These are phyloP conservation scores for Apiospora rasikravindrae DNA, from an alignment of 2,329 filamentous ascomycete genomes.

Conservation along the genomic window DNA sequence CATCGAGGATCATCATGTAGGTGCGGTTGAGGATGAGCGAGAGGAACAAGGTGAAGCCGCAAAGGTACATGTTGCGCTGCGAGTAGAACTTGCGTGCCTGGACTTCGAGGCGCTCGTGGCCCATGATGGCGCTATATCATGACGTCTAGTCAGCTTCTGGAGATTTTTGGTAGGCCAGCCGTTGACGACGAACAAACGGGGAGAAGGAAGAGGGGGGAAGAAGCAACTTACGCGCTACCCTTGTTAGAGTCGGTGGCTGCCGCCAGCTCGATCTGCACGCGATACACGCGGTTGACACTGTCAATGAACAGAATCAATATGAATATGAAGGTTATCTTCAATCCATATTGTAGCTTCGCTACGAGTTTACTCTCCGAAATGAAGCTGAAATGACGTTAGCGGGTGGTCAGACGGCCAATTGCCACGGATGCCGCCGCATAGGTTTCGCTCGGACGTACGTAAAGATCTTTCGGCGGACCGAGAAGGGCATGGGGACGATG, in stretches of 20 bases:
- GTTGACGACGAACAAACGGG: background rate
- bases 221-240: constrained; percentile 51
- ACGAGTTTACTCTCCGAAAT: constrained; percentile 86
- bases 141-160: background rate
- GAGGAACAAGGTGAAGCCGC: constrained; percentile 98
- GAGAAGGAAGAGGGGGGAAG: constrained; percentile 13
- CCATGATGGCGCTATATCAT: constrained; percentile 66
- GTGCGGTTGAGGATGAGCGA: constrained; percentile 99
- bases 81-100: constrained; percentile 99
- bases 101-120: constrained; percentile 95
- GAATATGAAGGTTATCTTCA: constrained; percentile 99
- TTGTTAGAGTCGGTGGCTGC: constrained; percentile 68
- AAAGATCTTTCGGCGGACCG: constrained; percentile 83
- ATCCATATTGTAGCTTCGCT: constrained; percentile 93
- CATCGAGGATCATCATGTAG: constrained; percentile 95
- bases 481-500: constrained; percentile 88
- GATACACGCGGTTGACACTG: constrained; percentile 93
- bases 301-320: constrained; percentile 98
- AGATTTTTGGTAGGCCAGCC: background rate
- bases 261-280: constrained; percentile 88
- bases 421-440: background rate
- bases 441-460: constrained; percentile 53
- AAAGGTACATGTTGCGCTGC: constrained; percentile 99
- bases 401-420: constrained; percentile 13
- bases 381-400: constrained; percentile 62